Percentiles rank a stretch among this genome's conserved stretches.
These are phyloP conservation scores for Picea sitchensis DNA, from an alignment of 75 land plant genomes.

Conservation along the genomic window DNA sequence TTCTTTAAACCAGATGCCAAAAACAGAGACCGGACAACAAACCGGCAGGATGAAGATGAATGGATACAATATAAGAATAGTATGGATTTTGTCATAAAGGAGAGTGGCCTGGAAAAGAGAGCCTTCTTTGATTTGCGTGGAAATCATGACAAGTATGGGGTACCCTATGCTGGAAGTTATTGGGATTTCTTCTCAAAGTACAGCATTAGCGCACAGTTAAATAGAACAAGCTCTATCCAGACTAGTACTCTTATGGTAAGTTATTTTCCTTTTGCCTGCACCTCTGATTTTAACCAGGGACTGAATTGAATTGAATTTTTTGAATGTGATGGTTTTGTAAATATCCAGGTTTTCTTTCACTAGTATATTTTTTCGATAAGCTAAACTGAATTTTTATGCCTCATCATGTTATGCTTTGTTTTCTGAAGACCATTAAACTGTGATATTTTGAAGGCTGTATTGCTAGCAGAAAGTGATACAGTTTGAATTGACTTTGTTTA, in stretches of 20 bases:
- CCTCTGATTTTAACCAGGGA: background rate
- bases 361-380: too few species aligned
- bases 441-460: too few species aligned
- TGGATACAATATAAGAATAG: conserved; percentile 49
- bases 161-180: conserved; percentile 31
- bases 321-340: too few species aligned
- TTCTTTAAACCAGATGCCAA: conserved; percentile 43
- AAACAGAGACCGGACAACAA: conserved; percentile 34
- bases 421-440: too few species aligned
- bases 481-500: too few species aligned
- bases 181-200: conserved; percentile 53
- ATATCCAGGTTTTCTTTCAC: too few species aligned
- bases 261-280: too few species aligned
- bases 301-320: background rate
- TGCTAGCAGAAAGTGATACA: too few species aligned
- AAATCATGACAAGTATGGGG: conserved; percentile 69
- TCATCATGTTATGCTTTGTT: too few species aligned
- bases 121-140: conserved; percentile 54
- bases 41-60: conserved; percentile 56
- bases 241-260: conserved; percentile 41
- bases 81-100: conserved; percentile 25
- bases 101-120: conserved; percentile 37
- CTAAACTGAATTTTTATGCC: too few species aligned
- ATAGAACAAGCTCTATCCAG: conserved; percentile 41
- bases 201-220: conserved; percentile 43